phyloP scores from a whole-genome alignment of 108 stramenopile species.

The Nitzschia sp. region DNA sequence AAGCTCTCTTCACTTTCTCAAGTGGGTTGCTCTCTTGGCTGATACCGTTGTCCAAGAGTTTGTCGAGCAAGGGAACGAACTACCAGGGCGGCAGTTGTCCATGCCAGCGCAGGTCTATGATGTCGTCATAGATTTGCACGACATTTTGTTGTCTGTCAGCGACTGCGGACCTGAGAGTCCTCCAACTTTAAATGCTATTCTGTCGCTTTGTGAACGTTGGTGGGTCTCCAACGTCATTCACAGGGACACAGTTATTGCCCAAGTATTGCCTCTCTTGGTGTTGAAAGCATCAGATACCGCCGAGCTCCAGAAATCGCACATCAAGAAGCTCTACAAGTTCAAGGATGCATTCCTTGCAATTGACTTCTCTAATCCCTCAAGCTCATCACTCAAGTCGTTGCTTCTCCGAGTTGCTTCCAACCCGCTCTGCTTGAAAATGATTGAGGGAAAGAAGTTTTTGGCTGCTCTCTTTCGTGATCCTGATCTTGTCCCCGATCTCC shows the following conservation, averaged over 20 bases:
- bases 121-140: slow-evolving; percentile 64
- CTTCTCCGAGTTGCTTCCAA: slow-evolving; percentile 68
- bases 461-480: slow-evolving; percentile 69
- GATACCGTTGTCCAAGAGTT: slow-evolving; percentile 49
- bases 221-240: slow-evolving; percentile 75
- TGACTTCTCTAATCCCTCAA: slow-evolving; percentile 85
- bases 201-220: slow-evolving; percentile 82
- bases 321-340: slow-evolving; percentile 74
- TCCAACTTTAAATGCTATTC: slow-evolving; percentile 54
- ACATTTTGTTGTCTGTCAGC: slow-evolving; percentile 60
- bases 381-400: slow-evolving; percentile 49
- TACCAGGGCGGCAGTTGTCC: slow-evolving; percentile 1
- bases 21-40: slow-evolving; percentile 40
- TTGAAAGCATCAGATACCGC: slow-evolving; percentile 45
- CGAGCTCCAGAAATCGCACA: slow-evolving; percentile 57
- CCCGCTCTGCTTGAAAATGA: slow-evolving; percentile 66
- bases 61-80: slow-evolving; percentile 8
- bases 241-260: slow-evolving; percentile 71
- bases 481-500: slow-evolving; percentile 65
- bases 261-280: slow-evolving; percentile 77
- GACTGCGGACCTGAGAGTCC: slow-evolving; percentile 55
- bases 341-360: slow-evolving; percentile 75
- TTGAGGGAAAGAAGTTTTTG: slow-evolving; percentile 73
- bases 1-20: slow-evolving; percentile 46
- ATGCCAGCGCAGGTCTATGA: slow-evolving; percentile 63